Evolutionary conservation across 768 basidiomycete species (phyloP), one percentile per base, ranked within the genome.

Genomic region (Coprinellus micaceus): DNA sequence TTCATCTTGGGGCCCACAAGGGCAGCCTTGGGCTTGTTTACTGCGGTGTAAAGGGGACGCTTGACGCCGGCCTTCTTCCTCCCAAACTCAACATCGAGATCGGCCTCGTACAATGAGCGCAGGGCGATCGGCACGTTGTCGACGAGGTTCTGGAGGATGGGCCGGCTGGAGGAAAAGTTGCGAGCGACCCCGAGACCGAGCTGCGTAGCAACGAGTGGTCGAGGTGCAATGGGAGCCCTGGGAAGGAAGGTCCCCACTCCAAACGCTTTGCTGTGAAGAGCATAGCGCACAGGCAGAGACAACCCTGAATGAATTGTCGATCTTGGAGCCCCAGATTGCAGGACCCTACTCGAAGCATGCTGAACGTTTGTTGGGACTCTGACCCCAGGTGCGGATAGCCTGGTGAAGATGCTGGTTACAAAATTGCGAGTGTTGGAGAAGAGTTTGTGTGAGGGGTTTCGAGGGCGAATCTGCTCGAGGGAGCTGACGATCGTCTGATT

Each of bases 71-170:
- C n/a, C 44, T 55, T 55, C 17, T 26, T 52, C 28, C 56, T 50
- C 7, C 36, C 41, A 13, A 11, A 45, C 9, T 49, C 53, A 25
- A 45, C 30, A 57, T 82, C 79, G 24, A 84, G 29, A 64, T 91
- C 88, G 0, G 82, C 84, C 66, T 91, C 86, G 66, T 83, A 84
- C 41, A 92, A 73, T 2, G 91, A 85, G 25, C 92, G 81, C 9
- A 80, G 81, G 1, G 83, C 78, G n/a, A 94, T 71, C 6, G 92
- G 91, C 0, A 90, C 84, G 63, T 91, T 91, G 66, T 91, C 82
- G 2, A 83, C 83, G 40, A 94, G 68, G 66, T 88, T 85, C 67
- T 91, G 85, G 75, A 93, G 92, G 43, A 92, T 78, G 2, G 88
- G 87, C 2, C 86, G 82, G 11, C 77, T 79, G 2, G 84, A 81